Conservation (phyloP, 2,329 filamentous ascomycete genomes). For the Mollisia scopiformis region DNA sequence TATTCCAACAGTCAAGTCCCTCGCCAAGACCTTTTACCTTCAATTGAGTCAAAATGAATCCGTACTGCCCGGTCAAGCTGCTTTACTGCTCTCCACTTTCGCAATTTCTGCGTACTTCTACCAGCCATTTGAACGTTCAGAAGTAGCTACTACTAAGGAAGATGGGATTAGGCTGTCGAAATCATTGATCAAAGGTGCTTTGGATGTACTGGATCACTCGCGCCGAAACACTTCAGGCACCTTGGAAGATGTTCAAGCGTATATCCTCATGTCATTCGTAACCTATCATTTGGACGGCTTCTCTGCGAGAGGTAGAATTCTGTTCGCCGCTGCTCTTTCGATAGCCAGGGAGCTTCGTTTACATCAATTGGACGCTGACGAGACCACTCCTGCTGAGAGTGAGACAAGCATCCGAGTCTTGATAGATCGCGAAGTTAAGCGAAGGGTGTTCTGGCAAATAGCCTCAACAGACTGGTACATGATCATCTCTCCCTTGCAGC, state of each 20-base stretch:
- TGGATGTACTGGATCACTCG: conserved; percentile 39
- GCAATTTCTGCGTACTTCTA: conserved; percentile 32
- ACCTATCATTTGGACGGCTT: conserved; percentile 39
- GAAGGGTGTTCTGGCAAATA: background rate
- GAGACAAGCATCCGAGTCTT: conserved; percentile 19
- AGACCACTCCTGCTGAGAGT: conserved; percentile 7
- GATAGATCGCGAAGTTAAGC: conserved; percentile 17
- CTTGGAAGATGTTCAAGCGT: conserved; percentile 41
- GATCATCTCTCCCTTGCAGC: background rate
- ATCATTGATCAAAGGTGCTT: conserved; percentile 34
- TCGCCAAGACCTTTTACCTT: conserved; percentile 30
- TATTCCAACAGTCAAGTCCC: conserved; percentile 25
- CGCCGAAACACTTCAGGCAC: conserved; percentile 29
- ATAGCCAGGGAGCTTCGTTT: conserved; percentile 24
- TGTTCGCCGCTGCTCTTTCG: conserved; percentile 35
- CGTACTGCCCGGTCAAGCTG: conserved; percentile 28
- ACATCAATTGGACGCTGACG: conserved; percentile 17
- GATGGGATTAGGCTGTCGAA: conserved; percentile 34
- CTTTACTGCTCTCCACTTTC: conserved; percentile 33
- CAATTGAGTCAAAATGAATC: conserved; percentile 24
- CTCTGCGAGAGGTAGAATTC: conserved; percentile 35
- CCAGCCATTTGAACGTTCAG: conserved; percentile 18
- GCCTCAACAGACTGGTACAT: background rate
- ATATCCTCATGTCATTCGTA: conserved; percentile 39
- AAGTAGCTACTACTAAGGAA: conserved; percentile 22